Base-by-base conservation (phyloP, 116 monocot species). In the Posidonia oceanica region DNA sequence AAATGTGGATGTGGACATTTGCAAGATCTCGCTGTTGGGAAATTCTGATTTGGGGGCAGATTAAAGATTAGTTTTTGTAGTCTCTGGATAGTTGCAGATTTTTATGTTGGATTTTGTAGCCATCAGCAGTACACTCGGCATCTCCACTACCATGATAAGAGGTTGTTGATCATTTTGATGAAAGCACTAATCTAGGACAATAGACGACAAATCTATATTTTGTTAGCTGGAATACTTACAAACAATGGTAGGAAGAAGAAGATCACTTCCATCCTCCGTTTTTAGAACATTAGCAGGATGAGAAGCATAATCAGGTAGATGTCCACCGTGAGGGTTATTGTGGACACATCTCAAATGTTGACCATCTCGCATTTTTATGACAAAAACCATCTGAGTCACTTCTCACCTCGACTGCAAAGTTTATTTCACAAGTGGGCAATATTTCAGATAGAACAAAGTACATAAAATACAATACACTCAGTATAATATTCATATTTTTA, bases 221-320 rank as follows among this genome's bases (percentile, higher is more conserved):
- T 12, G 29, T 40, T 13, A 53, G 8, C 54, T 5, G 54, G 44
- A 52, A 66, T 69, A 85, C 88, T 51, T 95, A 95, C 95, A 79
- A 60, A 95, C 95, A 68, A 91, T 88, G 63, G 91, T 95, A 36
- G 95, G 95, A 59, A 95, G 91, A 68, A 95, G 83, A 75, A 95
- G 81, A 71, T 76, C 79, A 42, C 88, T 95, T 65, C 91, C 91
- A 82, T 95, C 95, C 68, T 95, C 95, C 84, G 91, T 95, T 61
- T 91, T 95, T 36, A 95, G 75, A 38, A 95, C 95, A 64, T 91
- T 95, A 20, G 88, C 95, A 41, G 88, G 95, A 84, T 91, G 88
- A 77, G 95, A 88, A 39, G 86, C 86, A 83, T 87, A 79, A 63
- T 95, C 86, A 4, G 86, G 88, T 3, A 83, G 48, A n/a, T 72